phyloP scores from a whole-genome alignment of 257 asterid species.

The Jaltomata sinuosa region DNA sequence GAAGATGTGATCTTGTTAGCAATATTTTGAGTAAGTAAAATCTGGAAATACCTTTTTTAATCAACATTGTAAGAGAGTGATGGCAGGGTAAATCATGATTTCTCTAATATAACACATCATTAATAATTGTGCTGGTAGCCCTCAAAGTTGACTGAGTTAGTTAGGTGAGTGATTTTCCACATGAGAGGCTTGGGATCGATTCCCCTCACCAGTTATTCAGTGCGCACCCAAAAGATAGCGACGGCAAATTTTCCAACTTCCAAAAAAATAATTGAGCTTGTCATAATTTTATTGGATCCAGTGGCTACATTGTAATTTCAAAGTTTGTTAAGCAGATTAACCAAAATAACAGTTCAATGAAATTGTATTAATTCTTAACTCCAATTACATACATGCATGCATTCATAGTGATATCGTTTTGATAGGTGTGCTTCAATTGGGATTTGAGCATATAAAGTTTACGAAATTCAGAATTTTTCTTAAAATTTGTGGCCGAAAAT shows the following conservation, averaged over 20 bases:
- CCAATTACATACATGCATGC: neutral
- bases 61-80: neutral
- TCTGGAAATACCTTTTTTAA: neutral
- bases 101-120: neutral
- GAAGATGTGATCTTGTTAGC: neutral
- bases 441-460: no score
- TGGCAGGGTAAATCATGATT: neutral
- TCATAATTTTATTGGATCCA: neutral
- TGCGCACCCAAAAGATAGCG: no score
- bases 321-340: neutral
- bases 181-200: no score
- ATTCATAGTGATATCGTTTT: neutral
- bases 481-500: no score
- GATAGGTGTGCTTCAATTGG: no score
- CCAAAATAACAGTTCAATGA: neutral
- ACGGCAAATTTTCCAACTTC: no score
- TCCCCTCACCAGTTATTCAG: no score
- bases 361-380: neutral
- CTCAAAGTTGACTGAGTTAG: no score
- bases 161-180: no score
- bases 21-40: neutral
- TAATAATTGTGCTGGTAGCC: no score
- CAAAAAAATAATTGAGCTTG: neutral
- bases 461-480: no score
- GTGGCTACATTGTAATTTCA: neutral